Base-by-base conservation (phyloP, 140 eudicot species). In the Flaveria floridana region DNA sequence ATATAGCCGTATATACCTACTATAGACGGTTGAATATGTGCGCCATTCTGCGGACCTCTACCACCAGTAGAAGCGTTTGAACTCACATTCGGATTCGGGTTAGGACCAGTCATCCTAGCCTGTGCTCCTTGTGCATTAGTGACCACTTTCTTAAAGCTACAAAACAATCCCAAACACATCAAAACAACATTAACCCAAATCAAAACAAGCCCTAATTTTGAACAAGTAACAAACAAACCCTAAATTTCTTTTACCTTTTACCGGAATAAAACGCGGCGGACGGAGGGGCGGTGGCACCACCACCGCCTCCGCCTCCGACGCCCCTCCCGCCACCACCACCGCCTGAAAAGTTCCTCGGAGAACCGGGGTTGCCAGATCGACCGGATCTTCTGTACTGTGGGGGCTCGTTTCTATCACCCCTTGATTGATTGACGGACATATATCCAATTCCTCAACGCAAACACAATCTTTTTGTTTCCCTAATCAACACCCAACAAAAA, bases 401-500 rank as follows among this genome's bases (percentile, higher is more conserved):
- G 30, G 88, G 79, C 78, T 91, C 96, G 87, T 74, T 85, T 83
- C 82, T 91, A 4, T 90, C 92, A 82, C 75, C 82, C 76, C 88
- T 86, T 66, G 96, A 82, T 91, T 87, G 99, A 91, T 87, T 94
- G 79, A 73, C 78, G 97, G 96, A 88, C 99, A 95, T 95, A 91
- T 50, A 91, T 91, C 59, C 89, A 73, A 79, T 76, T 78, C 84
- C 86, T 75, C 74, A 69, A 69, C 52, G 81, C 68, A 64, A 42
- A 48, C 65, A 76, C 52, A 42, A 26, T 44, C 56, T 46, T 68
- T 68, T 14, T 23, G 4, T 44, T 41, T 56, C 71, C 75, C 9
- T 61, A 66, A 48, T 65, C 61, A 64, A 50, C 9, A 63, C 68
- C 61, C 68, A 76, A 46, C 6, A 37, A 51, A 37, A 51, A 61